These are phyloP conservation scores for Carallia pectinifolia DNA, from an alignment of 345 rosid species.

Conservation along the genomic window DNA sequence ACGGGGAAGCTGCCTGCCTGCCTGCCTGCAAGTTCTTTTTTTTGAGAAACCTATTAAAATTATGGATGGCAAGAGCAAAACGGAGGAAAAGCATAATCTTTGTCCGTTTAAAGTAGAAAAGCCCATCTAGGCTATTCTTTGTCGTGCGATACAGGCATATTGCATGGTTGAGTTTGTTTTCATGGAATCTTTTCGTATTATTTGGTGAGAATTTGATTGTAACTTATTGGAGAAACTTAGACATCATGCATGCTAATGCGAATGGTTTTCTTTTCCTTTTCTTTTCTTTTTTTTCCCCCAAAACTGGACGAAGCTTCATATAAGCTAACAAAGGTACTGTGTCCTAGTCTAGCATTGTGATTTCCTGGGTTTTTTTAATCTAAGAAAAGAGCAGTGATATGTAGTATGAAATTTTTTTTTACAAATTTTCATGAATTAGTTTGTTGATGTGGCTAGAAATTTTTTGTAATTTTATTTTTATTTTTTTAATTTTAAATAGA, in stretches of 20 bases:
- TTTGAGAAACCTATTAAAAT: neutral
- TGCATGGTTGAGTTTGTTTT: neutral
- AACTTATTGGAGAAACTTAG: neutral
- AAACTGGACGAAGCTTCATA: no score
- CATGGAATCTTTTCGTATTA: neutral
- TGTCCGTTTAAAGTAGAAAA: conserved; percentile 15
- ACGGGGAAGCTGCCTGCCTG: conserved; percentile 43
- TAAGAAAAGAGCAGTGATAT: no score
- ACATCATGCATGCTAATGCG: no score
- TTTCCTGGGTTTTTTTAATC: neutral
- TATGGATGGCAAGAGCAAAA: conserved; percentile 10
- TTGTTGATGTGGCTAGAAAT: no score
- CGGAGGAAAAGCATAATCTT: conserved; percentile 35
- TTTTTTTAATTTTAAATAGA: neutral
- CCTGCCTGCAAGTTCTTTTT: conserved; percentile 3
- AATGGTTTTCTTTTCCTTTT: no score
- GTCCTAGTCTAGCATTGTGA: no score
- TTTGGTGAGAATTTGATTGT: neutral
- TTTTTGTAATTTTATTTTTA: neutral
- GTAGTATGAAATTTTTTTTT: no score
- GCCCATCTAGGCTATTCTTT: neutral
- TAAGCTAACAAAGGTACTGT: no score
- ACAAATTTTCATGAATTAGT: no score
- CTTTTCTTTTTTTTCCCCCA: no score
- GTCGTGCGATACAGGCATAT: neutral